Base-by-base conservation (phyloP, 805 yeast species). In the Spathaspora arborariae region DNA sequence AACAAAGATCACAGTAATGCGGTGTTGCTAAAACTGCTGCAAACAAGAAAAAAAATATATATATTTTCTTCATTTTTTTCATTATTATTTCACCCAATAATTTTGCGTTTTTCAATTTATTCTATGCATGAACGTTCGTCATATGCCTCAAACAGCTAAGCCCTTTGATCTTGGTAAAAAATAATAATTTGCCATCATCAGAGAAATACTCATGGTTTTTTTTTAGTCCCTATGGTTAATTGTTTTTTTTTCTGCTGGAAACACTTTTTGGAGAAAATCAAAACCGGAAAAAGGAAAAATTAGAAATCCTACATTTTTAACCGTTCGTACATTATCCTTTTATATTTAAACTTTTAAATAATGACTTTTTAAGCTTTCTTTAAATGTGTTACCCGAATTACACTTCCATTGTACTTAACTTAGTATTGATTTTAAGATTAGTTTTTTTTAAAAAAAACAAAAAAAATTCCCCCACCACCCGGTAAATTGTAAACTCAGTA, bases 11-110 rank as follows among this genome's bases (percentile, higher is more conserved):
- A 24, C 27, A 9, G 8, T 9, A 9, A 30, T 30, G 35, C 35
- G 35, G 35, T 30, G 35, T 16, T 30, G 35, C 35, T 30, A 30
- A 30, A 30, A 30, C 35, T 30, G 35, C 35, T 30, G 35, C 35
- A 30, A 30, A 30, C n/a, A 6, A 30, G 16, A 3, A 30, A 30
- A 30, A 30, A 5, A 24, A 24, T 6, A 6, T 6, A 5, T 22
- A 6, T 27, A 7, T 27, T 27, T 7, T 27, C n/a, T 27, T 27
- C 5, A 13, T 27, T 30, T 5, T 30, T 30, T 24, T 24, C 11
- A 9, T 24, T 24, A 9, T 24, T 24, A 13, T 13, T 22, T 22
- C 24, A 9, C 3, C 10, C 16, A 27, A 13, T 27, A 27, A 7
- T 30, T 30, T 30, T 16, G 35, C 35, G 35, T 30, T 30, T 30